Evolutionary conservation across 345 rosid species (phyloP), one percentile per base, ranked within the genome.

Genomic region (Hibiscus mutabilis): DNA sequence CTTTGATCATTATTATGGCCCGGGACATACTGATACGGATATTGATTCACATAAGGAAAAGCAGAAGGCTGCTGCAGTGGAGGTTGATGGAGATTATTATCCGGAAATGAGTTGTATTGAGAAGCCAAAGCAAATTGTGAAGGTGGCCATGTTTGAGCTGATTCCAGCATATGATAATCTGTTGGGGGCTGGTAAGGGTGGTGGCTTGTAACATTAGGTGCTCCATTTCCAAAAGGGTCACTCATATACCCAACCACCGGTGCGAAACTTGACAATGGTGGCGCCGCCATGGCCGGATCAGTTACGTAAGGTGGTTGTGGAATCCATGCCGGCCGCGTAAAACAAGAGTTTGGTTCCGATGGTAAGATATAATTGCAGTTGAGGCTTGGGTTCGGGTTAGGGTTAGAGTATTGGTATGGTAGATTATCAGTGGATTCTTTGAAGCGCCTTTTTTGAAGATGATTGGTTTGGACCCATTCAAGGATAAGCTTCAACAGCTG

Each of bases 401-500:
- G 87, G 79, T 81, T 85, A 79, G 85, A 85, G 84, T 75, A 84
- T 71, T 78, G 87, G 63, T 46, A 71, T 10, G 76, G 76, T 51
- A 44, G 74, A 44, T 37, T 37, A 6, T 14, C 69, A 61, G 6
- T 61, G 19, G 84, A 73, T 44, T 79, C 86, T 53, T 70, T 78
- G 29, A 73, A 9, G 2, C 85, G 83, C 69, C 93, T 84, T 61
- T 67, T 86, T 21, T 87, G 94, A 51, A 90, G 91, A 71, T 92
- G 97, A 75, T 89, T 92, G 0, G 88, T 88, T 80, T 92, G 92
- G 3, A 96, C 99, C 99, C 99, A 96, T 79, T 92, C 94, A 65
- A 96, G 99, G 60, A 96, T 89, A 40, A 96, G 88, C 77, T 90
- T 92, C 79, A 96, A 75, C 60, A 96, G 84, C 78, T 96, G 90